phyloP scores from a whole-genome alignment of 2,329 filamentous ascomycete genomes.

The Fusarium euwallaceae region DNA sequence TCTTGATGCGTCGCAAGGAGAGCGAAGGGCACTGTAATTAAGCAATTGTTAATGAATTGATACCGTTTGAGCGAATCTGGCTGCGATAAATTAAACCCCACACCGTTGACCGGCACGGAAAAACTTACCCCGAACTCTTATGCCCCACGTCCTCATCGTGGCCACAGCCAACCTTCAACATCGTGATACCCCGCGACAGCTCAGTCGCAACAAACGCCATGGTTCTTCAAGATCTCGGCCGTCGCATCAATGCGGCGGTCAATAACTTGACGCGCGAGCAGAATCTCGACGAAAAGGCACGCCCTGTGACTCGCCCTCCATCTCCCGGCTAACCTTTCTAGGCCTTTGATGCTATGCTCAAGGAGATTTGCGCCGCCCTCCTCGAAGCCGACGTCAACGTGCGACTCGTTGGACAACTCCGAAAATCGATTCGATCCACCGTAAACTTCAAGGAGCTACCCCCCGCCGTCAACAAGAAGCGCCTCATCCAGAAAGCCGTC shows the following conservation, averaged over 20 bases:
- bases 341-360: constrained; percentile 98
- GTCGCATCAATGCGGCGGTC: constrained; percentile 97
- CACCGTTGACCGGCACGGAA: constrained; percentile 24
- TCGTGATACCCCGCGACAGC: constrained; percentile 43
- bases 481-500: constrained; percentile 96
- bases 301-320: constrained; percentile 29
- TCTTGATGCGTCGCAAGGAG: constrained; percentile 44
- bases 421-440: constrained; percentile 89
- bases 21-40: constrained; percentile 27
- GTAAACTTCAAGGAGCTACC: constrained; percentile 97
- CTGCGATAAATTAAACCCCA: background rate
- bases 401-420: constrained; percentile 88
- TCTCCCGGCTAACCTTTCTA: constrained; percentile 52
- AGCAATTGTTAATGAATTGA: background rate
- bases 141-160: constrained; percentile 43
- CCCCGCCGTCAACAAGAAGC: constrained; percentile 96
- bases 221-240: constrained; percentile 99
- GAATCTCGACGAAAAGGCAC: constrained; percentile 95
- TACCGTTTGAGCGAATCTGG: background rate
- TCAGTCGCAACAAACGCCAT: constrained; percentile 63
- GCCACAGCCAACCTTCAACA: constrained; percentile 37
- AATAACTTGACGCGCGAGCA: constrained; percentile 91
- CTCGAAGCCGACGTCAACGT: constrained; percentile 98
- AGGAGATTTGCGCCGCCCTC: constrained; percentile 96
- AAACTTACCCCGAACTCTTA: constrained; percentile 21